Conservation (phyloP, 2,329 filamentous ascomycete genomes). For the Fusarium sp. region DNA sequence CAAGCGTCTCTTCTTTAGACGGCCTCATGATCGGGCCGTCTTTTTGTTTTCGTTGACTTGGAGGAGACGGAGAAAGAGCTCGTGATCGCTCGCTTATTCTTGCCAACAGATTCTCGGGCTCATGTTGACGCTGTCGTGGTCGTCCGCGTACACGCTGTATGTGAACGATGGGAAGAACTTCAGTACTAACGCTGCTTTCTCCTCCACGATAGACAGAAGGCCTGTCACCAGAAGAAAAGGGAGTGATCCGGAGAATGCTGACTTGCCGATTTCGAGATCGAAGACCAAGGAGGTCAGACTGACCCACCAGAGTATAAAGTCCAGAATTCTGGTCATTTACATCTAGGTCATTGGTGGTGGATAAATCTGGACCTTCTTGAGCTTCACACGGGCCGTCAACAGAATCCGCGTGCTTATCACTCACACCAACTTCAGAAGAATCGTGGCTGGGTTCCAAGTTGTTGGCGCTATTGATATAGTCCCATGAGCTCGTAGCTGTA, state of each 20-base stretch:
- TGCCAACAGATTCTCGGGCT: constrained; percentile 1
- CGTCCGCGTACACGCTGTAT: constrained; percentile 23
- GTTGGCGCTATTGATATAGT: constrained; percentile 5
- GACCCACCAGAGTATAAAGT: constrained; percentile 21
- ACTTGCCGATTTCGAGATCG: constrained; percentile 12
- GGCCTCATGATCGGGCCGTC: background rate
- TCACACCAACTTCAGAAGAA: constrained; percentile 9
- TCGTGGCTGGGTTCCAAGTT: constrained; percentile 9
- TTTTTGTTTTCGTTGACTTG: background rate
- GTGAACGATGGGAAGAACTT: constrained; percentile 12
- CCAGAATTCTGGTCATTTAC: background rate
- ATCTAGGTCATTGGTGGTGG: background rate
- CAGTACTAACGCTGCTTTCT: background rate
- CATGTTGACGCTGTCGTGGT: constrained; percentile 5
- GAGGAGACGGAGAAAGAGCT: background rate
- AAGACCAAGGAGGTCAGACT: constrained; percentile 5
- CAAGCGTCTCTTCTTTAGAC: background rate
- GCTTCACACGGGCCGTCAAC: background rate
- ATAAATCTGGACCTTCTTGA: background rate
- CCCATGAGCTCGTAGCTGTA: constrained; percentile 1
- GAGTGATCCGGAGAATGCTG: constrained; percentile 32
- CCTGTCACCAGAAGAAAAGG: constrained; percentile 3
- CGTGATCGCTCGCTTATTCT: constrained; percentile 5
- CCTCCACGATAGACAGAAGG: background rate
- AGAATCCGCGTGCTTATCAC: constrained; percentile 1